phyloP scores from a whole-genome alignment of 768 basidiomycete species.

The Lactarius sanguifluus region DNA sequence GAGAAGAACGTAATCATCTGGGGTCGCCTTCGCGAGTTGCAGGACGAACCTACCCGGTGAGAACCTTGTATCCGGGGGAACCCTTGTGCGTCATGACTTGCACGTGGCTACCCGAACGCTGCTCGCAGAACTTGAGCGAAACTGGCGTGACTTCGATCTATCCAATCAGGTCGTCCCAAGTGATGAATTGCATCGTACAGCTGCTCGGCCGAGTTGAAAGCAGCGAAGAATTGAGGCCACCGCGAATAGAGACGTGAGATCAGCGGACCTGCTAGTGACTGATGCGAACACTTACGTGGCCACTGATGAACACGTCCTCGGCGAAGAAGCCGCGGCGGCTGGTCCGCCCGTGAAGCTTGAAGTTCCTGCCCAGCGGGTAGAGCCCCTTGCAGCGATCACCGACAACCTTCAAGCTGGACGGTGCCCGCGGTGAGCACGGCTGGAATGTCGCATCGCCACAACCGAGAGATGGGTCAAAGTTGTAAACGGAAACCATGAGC shows the following conservation, averaged over 20 bases:
- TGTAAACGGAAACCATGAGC: slow-evolving; percentile 19
- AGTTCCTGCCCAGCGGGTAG: slow-evolving; percentile 20
- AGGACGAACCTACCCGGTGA: slow-evolving; percentile 14
- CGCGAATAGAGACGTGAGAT: not conserved
- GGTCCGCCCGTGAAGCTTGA: not conserved
- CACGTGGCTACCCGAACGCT: not conserved
- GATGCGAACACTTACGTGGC: slow-evolving; percentile 15
- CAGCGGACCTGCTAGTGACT: not conserved
- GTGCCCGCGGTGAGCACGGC: slow-evolving; percentile 23
- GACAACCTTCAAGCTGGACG: slow-evolving; percentile 23
- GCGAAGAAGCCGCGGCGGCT: slow-evolving; percentile 25
- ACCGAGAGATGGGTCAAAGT: slow-evolving; percentile 22
- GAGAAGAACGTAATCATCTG: slow-evolving; percentile 22
- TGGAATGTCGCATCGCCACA: slow-evolving; percentile 26
- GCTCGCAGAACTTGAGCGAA: slow-evolving; percentile 36
- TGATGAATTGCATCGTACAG: slow-evolving; percentile 33
- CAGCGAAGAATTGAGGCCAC: slow-evolving; percentile 35
- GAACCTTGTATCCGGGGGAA: not conserved
- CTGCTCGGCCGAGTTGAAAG: slow-evolving; percentile 35
- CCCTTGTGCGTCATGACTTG: not conserved
- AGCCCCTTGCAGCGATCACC: slow-evolving; percentile 18
- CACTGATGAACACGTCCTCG: slow-evolving; percentile 15
- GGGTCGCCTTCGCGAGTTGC: slow-evolving; percentile 22
- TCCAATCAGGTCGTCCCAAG: slow-evolving; percentile 32
- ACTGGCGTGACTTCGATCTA: slow-evolving; percentile 32